Conservation (phyloP, 2,329 filamentous ascomycete genomes). For the Colletotrichum higginsianum region DNA sequence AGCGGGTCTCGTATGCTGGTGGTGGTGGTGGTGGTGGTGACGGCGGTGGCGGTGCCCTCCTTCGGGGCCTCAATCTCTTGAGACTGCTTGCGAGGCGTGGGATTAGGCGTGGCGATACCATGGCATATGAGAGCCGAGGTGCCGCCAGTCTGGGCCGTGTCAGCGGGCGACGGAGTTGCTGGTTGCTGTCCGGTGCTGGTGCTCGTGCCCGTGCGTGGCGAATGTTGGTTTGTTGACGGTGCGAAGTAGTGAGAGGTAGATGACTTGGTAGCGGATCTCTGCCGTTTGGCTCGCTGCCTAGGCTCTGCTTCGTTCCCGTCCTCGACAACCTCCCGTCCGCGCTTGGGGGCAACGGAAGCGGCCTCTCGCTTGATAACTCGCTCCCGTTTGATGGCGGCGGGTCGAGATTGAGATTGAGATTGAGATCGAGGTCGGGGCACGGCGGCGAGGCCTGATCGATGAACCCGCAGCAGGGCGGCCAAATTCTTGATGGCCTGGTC, state of each 20-base stretch:
- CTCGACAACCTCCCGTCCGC: constrained; percentile 23
- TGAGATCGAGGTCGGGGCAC: constrained; percentile 3
- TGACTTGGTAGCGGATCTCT: constrained; percentile 19
- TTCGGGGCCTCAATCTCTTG: constrained; percentile 14
- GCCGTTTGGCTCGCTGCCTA: constrained; percentile 34
- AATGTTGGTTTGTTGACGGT: constrained; percentile 10
- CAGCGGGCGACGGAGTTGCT: constrained; percentile 7
- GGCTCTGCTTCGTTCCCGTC: constrained; percentile 21
- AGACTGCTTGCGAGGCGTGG: constrained; percentile 26
- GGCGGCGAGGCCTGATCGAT: constrained; percentile 23
- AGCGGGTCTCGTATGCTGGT: background rate
- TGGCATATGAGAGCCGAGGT: constrained; percentile 22
- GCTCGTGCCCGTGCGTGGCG: background rate
- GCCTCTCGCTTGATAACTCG: constrained; percentile 26
- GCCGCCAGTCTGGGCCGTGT: background rate
- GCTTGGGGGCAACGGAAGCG: constrained; percentile 8
- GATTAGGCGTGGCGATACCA: constrained; percentile 30
- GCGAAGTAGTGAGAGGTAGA: constrained; percentile 40
- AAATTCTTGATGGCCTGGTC: constrained; percentile 47
- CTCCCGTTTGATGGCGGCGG: constrained; percentile 10
- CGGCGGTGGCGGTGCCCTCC: constrained; percentile 3
- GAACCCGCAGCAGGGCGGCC: constrained; percentile 26
- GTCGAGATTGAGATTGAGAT: background rate
- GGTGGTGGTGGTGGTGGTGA: background rate
- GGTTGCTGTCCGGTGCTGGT: constrained; percentile 9